phyloP scores from a whole-genome alignment of 2,329 filamentous ascomycete species.

The Venturia oleaginea region DNA sequence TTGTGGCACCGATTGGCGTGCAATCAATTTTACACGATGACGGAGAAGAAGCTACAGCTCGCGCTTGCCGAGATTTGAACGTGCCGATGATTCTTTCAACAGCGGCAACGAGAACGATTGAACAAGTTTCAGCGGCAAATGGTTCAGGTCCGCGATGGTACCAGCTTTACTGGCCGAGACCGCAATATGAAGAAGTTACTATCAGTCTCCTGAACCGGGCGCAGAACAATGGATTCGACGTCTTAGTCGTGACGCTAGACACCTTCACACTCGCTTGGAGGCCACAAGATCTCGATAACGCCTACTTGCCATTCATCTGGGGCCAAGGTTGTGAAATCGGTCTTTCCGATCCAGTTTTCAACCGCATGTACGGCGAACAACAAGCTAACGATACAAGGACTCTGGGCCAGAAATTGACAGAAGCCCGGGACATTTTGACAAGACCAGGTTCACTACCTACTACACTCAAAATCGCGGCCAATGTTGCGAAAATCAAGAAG shows the following conservation, averaged over 20 bases:
- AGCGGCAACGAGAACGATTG: constrained; percentile 53
- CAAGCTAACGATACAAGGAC: constrained; percentile 25
- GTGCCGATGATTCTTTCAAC: constrained; percentile 62
- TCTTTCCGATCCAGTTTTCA: constrained; percentile 30
- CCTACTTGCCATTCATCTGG: constrained; percentile 50
- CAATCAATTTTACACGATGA: constrained; percentile 59
- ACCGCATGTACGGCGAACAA: constrained; percentile 24
- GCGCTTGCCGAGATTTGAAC: constrained; percentile 49
- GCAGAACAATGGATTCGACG: constrained; percentile 51
- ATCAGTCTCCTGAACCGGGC: constrained; percentile 54
- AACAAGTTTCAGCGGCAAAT: constrained; percentile 54
- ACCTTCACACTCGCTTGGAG: constrained; percentile 62
- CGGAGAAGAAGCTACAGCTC: constrained; percentile 54
- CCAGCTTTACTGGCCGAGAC: constrained; percentile 60
- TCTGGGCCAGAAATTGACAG: constrained; percentile 24
- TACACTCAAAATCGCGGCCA: constrained; percentile 20
- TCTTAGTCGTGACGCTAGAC: constrained; percentile 64
- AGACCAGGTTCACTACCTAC: constrained; percentile 28
- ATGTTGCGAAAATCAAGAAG: constrained; percentile 23
- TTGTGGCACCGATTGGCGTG: constrained; percentile 62
- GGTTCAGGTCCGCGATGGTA: constrained; percentile 56
- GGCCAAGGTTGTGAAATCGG: constrained; percentile 27
- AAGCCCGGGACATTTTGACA: constrained; percentile 29
- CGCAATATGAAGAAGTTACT: constrained; percentile 56
- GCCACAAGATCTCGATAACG: constrained; percentile 52